Evolutionary conservation across 106 monocot species (phyloP).

Genomic region (Dendrobium huoshanense): DNA sequence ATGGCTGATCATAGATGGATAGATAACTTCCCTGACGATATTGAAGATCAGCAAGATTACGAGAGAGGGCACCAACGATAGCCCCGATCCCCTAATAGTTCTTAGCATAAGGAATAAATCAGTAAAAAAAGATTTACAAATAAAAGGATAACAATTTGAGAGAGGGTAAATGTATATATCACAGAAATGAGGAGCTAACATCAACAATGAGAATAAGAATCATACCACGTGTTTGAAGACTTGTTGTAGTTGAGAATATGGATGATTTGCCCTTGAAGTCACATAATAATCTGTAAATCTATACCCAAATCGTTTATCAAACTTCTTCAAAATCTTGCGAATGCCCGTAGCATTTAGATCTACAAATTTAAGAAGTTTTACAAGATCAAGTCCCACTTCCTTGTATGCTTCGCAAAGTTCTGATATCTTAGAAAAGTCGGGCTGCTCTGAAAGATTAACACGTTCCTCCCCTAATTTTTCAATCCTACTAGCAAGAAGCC

Average conservation of each 20-base stretch:
- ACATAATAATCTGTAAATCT: conserved; percentile 94
- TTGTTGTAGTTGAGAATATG: conserved; percentile 94
- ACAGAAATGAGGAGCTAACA: neutral
- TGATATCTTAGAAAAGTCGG: conserved; percentile 49
- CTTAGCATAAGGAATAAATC: neutral
- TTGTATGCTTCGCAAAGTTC: conserved; percentile 67
- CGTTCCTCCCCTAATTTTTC: conserved; percentile 59
- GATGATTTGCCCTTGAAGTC: conserved; percentile 64
- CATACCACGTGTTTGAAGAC: conserved; percentile 99
- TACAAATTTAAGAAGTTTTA: conserved; percentile 88
- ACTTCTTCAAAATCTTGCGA: conserved; percentile 94
- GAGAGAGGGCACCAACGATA: conserved; percentile 91
- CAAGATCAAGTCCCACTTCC: conserved; percentile 57
- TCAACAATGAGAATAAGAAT: neutral
- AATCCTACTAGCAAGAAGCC: conserved; percentile 73
- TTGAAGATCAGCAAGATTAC: conserved; percentile 88
- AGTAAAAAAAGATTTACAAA: neutral
- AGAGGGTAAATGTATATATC: neutral
- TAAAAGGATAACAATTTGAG: neutral
- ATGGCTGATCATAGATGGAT: conserved; percentile 94
- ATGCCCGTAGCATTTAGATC: conserved; percentile 89
- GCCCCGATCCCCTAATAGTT: conserved; percentile 73
- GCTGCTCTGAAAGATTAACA: conserved; percentile 34
- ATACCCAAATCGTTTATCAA: conserved; percentile 86
- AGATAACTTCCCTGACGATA: conserved; percentile 70